phyloP scores from a whole-genome alignment of 1,284 basidiomycete genomes.

The Vanrija pseudolonga region DNA sequence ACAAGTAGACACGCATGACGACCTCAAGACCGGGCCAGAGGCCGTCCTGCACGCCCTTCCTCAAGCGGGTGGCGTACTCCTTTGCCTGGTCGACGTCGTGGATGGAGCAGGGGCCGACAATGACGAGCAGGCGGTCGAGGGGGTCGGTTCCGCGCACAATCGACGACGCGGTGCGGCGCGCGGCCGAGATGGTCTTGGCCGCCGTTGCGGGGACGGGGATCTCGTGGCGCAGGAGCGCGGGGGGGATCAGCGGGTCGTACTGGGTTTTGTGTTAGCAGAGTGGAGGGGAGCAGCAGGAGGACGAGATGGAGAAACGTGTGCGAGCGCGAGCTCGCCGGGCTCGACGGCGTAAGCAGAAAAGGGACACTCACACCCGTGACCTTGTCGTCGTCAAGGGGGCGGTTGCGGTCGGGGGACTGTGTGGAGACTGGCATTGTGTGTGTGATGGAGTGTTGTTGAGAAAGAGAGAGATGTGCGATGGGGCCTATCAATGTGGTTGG shows the following conservation, averaged over 20 bases:
- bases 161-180: slow-evolving; percentile 71
- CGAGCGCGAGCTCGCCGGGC: background rate
- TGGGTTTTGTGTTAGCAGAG: slow-evolving; percentile 38
- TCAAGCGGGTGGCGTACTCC: slow-evolving; percentile 79
- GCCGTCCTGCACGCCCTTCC: slow-evolving; percentile 59
- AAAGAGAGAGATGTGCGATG: background rate
- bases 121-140: slow-evolving; percentile 71
- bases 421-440: slow-evolving; percentile 33
- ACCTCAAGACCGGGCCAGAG: slow-evolving; percentile 72
- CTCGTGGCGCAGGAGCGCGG: slow-evolving; percentile 81
- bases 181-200: slow-evolving; percentile 64
- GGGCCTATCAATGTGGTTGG: too few relatives aligned
- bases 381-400: slow-evolving; percentile 43
- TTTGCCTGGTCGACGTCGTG: slow-evolving; percentile 84
- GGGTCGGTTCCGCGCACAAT: slow-evolving; percentile 74
- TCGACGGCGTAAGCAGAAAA: too few relatives aligned
- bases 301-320: background rate
- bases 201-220: slow-evolving; percentile 55
- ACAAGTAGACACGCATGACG: slow-evolving; percentile 94
- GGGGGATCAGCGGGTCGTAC: slow-evolving; percentile 92
- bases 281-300: too few relatives aligned
- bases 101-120: slow-evolving; percentile 95
- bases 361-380: slow-evolving; percentile 43
- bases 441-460: background rate
- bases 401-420: slow-evolving; percentile 36